Conservation (phyloP, 2,329 filamentous ascomycete species). For the Paecilomyces sp. region DNA sequence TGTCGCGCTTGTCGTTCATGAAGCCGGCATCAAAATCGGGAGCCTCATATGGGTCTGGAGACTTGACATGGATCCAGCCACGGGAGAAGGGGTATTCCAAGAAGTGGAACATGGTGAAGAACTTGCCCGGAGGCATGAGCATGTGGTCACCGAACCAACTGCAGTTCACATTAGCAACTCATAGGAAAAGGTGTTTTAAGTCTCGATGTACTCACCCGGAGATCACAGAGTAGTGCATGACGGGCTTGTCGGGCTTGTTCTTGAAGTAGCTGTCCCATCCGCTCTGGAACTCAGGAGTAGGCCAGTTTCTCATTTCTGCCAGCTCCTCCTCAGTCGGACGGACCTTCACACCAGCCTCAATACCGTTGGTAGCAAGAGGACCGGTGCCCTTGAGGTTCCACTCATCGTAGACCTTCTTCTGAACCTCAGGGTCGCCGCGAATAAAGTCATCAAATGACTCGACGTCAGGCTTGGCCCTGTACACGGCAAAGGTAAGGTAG, state of each 20-base stretch:
- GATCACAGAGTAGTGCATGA: constrained; percentile 79
- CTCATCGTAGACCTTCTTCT: constrained; percentile 67
- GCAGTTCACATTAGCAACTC: neutral
- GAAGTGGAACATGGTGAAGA: constrained; percentile 82
- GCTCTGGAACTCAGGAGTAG: constrained; percentile 63
- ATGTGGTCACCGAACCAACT: constrained; percentile 44
- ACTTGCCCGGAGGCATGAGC: constrained; percentile 65
- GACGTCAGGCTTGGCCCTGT: constrained; percentile 64
- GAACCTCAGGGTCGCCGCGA: constrained; percentile 63
- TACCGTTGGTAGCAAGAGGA: constrained; percentile 69
- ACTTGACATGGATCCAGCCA: constrained; percentile 63
- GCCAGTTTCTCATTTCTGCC: constrained; percentile 63
- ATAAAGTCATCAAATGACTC: constrained; percentile 78
- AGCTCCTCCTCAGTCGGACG: constrained; percentile 63
- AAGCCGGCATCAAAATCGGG: constrained; percentile 77
- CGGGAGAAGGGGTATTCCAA: constrained; percentile 70
- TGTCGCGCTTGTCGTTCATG: constrained; percentile 79
- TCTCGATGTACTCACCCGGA: constrained; percentile 40
- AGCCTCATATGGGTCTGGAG: constrained; percentile 63
- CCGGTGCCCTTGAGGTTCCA: constrained; percentile 76
- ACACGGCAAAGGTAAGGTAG: constrained; percentile 64
- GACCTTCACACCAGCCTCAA: constrained; percentile 73
- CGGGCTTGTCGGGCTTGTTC: constrained; percentile 76
- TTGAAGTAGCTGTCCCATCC: constrained; percentile 81
- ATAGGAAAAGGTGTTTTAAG: too few species aligned